Percentiles rank a stretch among this genome's conserved stretches.
Evolutionary conservation across 495 filamentous ascomycete species (phyloP).

Genomic region (Tuber umbilicatum): DNA sequence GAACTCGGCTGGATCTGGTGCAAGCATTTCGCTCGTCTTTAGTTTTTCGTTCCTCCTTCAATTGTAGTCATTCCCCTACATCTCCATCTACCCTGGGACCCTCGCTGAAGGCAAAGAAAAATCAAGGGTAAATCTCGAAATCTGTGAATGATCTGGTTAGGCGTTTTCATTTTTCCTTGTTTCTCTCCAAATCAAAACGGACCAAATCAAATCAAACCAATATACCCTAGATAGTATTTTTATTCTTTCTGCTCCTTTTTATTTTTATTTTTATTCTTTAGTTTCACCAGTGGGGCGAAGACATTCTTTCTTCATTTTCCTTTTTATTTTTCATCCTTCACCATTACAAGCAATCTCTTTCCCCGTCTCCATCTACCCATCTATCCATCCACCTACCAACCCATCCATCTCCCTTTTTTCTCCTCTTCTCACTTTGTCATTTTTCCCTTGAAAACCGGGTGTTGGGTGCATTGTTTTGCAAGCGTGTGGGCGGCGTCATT

Average conservation of each 20-base stretch:
- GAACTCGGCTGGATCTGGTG: slow-evolving; percentile 98
- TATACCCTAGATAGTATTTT: not conserved
- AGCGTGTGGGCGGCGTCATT: slow-evolving; percentile 6
- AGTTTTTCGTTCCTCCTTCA: slow-evolving; percentile 1
- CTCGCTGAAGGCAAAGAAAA: not conserved
- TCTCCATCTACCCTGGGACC: not conserved
- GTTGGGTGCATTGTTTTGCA: slow-evolving; percentile 2
- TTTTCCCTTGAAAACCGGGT: not conserved
- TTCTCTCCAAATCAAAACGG: not conserved
- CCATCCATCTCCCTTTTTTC: not conserved
- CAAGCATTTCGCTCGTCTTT: slow-evolving; percentile 64
- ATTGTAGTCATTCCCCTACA: not conserved
- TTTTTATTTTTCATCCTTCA: not conserved
- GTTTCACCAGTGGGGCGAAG: not conserved
- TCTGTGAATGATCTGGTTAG: not conserved
- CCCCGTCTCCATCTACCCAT: not conserved
- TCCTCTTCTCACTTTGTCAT: not conserved
- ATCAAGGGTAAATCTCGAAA: not conserved
- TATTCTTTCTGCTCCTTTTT: not conserved
- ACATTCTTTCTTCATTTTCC: not conserved
- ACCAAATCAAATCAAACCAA: not conserved
- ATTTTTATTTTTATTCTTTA: not conserved
- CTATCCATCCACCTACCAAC: not conserved
- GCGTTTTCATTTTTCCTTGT: not conserved
- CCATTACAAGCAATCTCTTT: not conserved